Conservation (phyloP, 768 basidiomycete genomes). For the Hemileccinum rubropunctum region DNA sequence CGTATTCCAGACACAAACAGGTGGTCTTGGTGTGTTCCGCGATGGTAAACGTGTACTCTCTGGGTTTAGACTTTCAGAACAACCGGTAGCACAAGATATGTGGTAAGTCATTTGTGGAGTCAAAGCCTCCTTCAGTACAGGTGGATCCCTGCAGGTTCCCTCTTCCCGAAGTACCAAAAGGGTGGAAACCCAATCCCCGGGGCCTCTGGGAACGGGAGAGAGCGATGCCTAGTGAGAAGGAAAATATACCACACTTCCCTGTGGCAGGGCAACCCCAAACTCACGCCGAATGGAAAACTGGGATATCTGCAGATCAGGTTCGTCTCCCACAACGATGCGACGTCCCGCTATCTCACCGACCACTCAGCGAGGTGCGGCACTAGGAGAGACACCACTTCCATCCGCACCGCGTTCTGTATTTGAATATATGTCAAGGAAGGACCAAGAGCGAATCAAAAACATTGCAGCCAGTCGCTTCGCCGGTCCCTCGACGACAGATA, state of each 20-base stretch:
- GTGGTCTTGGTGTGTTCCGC: constrained; percentile 45
- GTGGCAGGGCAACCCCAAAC: constrained; percentile 27
- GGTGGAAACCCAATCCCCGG: constrained; percentile 83
- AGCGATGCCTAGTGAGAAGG: constrained; percentile 40
- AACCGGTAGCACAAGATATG: constrained; percentile 66
- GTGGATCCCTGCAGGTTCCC: constrained; percentile 60
- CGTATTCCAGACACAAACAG: constrained; percentile 16
- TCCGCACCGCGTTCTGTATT: constrained; percentile 80
- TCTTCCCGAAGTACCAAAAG: constrained; percentile 74
- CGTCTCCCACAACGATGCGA: constrained; percentile 19
- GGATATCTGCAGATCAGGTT: constrained; percentile 73
- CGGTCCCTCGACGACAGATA: constrained; percentile 28
- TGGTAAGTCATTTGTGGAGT: constrained; percentile 45
- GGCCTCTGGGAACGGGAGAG: constrained; percentile 64
- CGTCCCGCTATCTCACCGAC: constrained; percentile 4
- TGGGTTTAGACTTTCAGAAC: constrained; percentile 72
- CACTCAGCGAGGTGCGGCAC: constrained; percentile 68
- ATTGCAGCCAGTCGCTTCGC: constrained; percentile 38
- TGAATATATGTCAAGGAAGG: constrained; percentile 91
- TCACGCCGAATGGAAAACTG: constrained; percentile 53
- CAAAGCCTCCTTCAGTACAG: constrained; percentile 16
- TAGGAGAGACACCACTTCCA: constrained; percentile 79
- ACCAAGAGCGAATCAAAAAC: constrained; percentile 77
- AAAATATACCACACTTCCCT: constrained; percentile 34
- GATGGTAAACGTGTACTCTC: constrained; percentile 72